Percentiles rank a stretch among this genome's conserved stretches.
Evolutionary conservation across 2,329 filamentous ascomycete genomes (phyloP).

Genomic region (Verticillium tricorpus): DNA sequence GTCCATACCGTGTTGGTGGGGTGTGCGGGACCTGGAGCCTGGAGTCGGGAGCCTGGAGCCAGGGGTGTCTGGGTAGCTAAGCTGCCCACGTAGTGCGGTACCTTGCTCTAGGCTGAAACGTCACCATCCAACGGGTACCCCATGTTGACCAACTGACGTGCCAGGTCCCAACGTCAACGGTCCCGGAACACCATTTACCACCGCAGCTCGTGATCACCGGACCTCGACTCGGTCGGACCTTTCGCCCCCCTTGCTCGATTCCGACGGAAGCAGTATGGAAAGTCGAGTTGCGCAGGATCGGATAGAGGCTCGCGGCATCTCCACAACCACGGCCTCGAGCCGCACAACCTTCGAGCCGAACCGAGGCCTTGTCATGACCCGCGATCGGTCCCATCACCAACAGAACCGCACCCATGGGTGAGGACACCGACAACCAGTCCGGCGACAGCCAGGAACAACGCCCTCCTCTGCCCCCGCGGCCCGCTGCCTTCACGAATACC

Average conservation of each 20-base stretch:
- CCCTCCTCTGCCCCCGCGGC: constrained; percentile 53
- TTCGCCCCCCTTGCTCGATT: neutral
- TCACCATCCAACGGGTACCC: neutral
- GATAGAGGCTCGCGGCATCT: neutral
- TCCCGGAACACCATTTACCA: neutral
- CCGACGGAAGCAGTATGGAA: neutral
- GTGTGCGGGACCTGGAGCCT: neutral
- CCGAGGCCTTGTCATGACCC: neutral
- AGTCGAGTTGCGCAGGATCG: neutral
- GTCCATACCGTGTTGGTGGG: neutral
- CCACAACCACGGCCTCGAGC: neutral
- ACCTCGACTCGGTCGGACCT: neutral
- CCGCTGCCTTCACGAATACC: constrained; percentile 15
- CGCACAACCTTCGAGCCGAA: neutral
- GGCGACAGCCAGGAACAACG: constrained; percentile 38
- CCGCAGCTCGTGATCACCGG: neutral
- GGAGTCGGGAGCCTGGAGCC: neutral
- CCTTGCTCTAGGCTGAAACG: neutral
- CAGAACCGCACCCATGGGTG: constrained; percentile 19
- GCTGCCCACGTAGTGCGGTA: neutral
- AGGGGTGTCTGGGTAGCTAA: neutral
- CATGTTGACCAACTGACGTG: neutral
- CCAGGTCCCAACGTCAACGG: neutral
- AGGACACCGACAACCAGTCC: constrained; percentile 16
- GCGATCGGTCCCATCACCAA: neutral